Conservation (phyloP, 129 eudicot genomes). For the Erigeron canadensis region DNA sequence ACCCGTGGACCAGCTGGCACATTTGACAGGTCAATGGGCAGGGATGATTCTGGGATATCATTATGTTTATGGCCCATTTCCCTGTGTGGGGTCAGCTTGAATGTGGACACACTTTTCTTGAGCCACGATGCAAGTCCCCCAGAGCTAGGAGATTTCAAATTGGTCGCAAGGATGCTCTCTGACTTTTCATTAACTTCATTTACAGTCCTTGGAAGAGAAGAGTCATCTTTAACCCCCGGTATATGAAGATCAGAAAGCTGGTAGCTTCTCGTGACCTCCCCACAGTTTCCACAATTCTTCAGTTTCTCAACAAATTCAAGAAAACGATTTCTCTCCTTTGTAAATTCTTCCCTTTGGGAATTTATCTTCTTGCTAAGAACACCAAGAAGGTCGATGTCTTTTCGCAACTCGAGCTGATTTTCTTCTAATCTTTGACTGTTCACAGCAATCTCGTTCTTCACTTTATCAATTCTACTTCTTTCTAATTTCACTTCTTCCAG, state of each 20-base stretch:
- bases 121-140: slow-evolving; percentile 54
- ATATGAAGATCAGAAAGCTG: slow-evolving; percentile 46
- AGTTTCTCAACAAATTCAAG: slow-evolving; percentile 56
- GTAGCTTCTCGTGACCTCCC: slow-evolving; percentile 44
- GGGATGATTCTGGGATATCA: slow-evolving; percentile 36
- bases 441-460: slow-evolving; percentile 44
- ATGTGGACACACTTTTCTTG: slow-evolving; percentile 48
- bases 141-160: slow-evolving; percentile 32
- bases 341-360: slow-evolving; percentile 55
- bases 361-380: slow-evolving; percentile 70
- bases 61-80: slow-evolving; percentile 20
- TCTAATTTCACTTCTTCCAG: slow-evolving; percentile 56
- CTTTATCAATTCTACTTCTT: slow-evolving; percentile 51
- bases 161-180: slow-evolving; percentile 27
- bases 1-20: slow-evolving; percentile 25
- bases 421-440: slow-evolving; percentile 56
- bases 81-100: slow-evolving; percentile 52
- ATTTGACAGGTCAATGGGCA: slow-evolving; percentile 18
- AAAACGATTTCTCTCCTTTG: slow-evolving; percentile 55
- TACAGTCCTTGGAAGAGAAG: slow-evolving; percentile 34
- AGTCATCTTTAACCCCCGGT: slow-evolving; percentile 35
- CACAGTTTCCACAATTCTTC: slow-evolving; percentile 61
- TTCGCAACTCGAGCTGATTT: slow-evolving; percentile 63
- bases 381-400: slow-evolving; percentile 68
- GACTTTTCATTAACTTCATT: slow-evolving; percentile 34